Base-by-base conservation (phyloP, 176 grass and related monocot genomes). In the Themeda triandra region DNA sequence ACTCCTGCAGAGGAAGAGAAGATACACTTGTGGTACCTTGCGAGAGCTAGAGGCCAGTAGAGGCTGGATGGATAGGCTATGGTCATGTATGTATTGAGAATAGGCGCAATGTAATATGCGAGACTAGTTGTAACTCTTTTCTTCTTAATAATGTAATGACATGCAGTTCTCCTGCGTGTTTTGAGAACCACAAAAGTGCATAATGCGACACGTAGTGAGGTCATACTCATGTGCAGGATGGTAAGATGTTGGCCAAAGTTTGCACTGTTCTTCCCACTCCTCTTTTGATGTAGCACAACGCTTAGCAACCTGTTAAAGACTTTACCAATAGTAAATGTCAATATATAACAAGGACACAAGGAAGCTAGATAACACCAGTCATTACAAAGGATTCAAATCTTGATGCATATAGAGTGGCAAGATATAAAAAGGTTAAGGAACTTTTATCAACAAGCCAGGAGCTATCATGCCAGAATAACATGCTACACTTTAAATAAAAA, bases 241-340 rank as follows among this genome's bases (percentile, higher is more conserved):
- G 70, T 90, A 98, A 60, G 93, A 98, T 72, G 93, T 98, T 51
- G 93, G 96, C 96, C 96, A 95, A 60, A 98, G 71, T 86, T 90
- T 93, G 85, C 91, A 95, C 25, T 98, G 93, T 80, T 95, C 89
- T 70, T 98, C 77, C 96, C 92, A 98, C 82, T 92, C 85, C 80
- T 95, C 87, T 92, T 98, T 95, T 68, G 95, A 93, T 59, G 62
- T 90, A 88, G 95, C 92, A 86, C 83, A 63, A 79, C 68, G 86
- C 88, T 83, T 90, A 41, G 95, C 85, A 91, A 95, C 95, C 95
- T 95, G 91, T 30, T 65, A 80, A 70, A 59, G 8, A 66, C 73
- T 73, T 63, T 73, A 23, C 5, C 66, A 51, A 71, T 0, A 87
- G 32, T 83, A 86, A 89, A 81, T 73, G 14, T 77, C 14, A 76